phyloP scores from a whole-genome alignment of 2,329 filamentous ascomycete genomes.

The Trichoderma koningii region DNA sequence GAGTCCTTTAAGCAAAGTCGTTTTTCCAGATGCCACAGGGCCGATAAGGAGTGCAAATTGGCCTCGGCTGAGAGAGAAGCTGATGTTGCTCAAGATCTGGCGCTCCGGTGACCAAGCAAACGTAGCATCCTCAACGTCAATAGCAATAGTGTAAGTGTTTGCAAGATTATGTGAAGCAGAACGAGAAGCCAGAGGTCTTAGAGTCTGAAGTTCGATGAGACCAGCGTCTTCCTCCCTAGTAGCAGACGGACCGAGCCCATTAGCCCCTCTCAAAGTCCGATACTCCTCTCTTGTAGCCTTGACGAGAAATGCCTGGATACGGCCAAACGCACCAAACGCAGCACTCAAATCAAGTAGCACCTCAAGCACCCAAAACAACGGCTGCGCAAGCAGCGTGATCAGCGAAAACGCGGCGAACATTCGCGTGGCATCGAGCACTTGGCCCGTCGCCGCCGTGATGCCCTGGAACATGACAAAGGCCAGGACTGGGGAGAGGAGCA shows the following conservation, averaged over 20 bases:
- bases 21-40: conserved; percentile 50
- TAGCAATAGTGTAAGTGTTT: too few species aligned
- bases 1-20: conserved; percentile 46
- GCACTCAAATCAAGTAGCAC: conserved; percentile 43
- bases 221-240: not conserved
- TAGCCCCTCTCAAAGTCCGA: conserved; percentile 25
- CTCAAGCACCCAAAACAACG: conserved; percentile 45
- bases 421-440: conserved; percentile 37
- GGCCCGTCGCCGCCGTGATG: conserved; percentile 33
- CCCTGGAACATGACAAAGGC: conserved; percentile 45
- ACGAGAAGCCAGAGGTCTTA: not conserved
- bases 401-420: conserved; percentile 49
- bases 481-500: conserved; percentile 41
- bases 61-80: conserved; percentile 37
- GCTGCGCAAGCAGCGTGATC: conserved; percentile 43
- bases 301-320: conserved; percentile 44
- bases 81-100: conserved; percentile 37
- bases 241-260: not conserved
- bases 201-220: not conserved
- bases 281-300: conserved; percentile 35
- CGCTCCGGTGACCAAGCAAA: conserved; percentile 43
- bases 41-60: conserved; percentile 47
- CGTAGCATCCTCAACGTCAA: conserved; percentile 33
- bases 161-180: not conserved
- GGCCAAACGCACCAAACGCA: conserved; percentile 44